Percentiles rank a stretch among this genome's conserved stretches.
phyloP scores from a whole-genome alignment of 2,329 filamentous ascomycete species.

The Colletotrichum zoysiae region DNA sequence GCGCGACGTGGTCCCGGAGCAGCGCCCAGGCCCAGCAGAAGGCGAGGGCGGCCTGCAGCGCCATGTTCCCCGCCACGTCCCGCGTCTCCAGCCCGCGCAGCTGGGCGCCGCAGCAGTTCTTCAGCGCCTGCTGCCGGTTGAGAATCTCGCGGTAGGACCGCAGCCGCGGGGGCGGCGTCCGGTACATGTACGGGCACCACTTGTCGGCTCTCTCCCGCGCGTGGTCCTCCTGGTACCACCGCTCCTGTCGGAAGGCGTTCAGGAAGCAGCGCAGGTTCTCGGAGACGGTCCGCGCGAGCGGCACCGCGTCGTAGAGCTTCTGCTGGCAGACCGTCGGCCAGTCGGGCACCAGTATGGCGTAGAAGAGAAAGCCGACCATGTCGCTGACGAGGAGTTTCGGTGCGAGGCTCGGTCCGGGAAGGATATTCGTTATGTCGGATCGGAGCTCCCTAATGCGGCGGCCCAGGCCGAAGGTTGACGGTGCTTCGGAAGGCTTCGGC shows the following conservation, averaged over 20 bases:
- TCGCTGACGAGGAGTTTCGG: slow-evolving; percentile 30
- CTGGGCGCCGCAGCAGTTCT: slow-evolving; percentile 33
- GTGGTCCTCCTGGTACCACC: slow-evolving; percentile 32
- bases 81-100: slow-evolving; percentile 12
- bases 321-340: slow-evolving; percentile 16
- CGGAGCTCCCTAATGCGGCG: slow-evolving; percentile 26
- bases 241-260: slow-evolving; percentile 22
- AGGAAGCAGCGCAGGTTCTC: slow-evolving; percentile 16
- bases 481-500: neutral
- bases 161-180: slow-evolving; percentile 21
- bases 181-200: slow-evolving; percentile 29
- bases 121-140: slow-evolving; percentile 40
- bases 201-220: slow-evolving; percentile 9
- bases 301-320: slow-evolving; percentile 11
- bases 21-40: slow-evolving; percentile 35
- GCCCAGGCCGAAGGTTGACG: slow-evolving; percentile 4
- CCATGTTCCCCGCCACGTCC: slow-evolving; percentile 30
- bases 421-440: slow-evolving; percentile 19
- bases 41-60: slow-evolving; percentile 29
- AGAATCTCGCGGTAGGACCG: slow-evolving; percentile 41
- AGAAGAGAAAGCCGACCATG: slow-evolving; percentile 9
- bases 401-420: neutral
- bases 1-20: slow-evolving; percentile 17
- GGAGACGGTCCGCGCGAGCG: slow-evolving; percentile 1
- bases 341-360: slow-evolving; percentile 18